phyloP scores from a whole-genome alignment of 805 yeast species.

The Nakazawaea molendinolei region DNA sequence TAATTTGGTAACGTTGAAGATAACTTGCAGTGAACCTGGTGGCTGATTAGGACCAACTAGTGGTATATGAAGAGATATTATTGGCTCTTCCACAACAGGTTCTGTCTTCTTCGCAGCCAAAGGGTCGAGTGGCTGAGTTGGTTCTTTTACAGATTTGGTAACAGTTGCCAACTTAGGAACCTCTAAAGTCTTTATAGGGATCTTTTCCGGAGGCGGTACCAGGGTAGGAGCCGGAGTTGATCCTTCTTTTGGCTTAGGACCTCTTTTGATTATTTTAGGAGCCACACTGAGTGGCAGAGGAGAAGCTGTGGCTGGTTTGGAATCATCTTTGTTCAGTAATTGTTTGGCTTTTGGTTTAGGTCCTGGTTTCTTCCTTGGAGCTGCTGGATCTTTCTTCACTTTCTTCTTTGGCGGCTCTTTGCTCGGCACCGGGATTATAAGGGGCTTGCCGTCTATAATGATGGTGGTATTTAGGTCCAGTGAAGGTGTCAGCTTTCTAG shows the following conservation, averaged over 20 bases:
- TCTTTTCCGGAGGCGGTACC: conserved; percentile 3
- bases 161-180: conserved; percentile 8
- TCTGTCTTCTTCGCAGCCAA: conserved; percentile 10
- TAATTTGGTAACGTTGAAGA: conserved; percentile 62
- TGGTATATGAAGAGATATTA: conserved; percentile 51
- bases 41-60: conserved; percentile 39
- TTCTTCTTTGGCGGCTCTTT: conserved; percentile 10
- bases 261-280: conserved; percentile 3
- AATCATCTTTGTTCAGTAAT: too few relatives aligned
- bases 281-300: neutral
- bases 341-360: conserved; percentile 1
- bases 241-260: conserved; percentile 5
- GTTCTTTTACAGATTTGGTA: neutral
- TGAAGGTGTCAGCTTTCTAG: conserved; percentile 3
- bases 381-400: conserved; percentile 4
- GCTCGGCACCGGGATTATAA: conserved; percentile 6
- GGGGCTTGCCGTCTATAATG: conserved; percentile 11
- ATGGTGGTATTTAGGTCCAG: conserved; percentile 8
- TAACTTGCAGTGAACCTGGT: conserved; percentile 56
- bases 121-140: conserved; percentile 10
- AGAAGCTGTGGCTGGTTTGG: too few relatives aligned
- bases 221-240: neutral
- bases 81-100: conserved; percentile 29
- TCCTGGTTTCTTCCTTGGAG: conserved; percentile 10
- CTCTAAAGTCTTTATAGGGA: conserved; percentile 2